A percentile compares a stretch with the other conserved stretches of the same genome.
phyloP scores from a whole-genome alignment of 2,329 filamentous ascomycete species.

The Graphiopsis chlorocephala region DNA sequence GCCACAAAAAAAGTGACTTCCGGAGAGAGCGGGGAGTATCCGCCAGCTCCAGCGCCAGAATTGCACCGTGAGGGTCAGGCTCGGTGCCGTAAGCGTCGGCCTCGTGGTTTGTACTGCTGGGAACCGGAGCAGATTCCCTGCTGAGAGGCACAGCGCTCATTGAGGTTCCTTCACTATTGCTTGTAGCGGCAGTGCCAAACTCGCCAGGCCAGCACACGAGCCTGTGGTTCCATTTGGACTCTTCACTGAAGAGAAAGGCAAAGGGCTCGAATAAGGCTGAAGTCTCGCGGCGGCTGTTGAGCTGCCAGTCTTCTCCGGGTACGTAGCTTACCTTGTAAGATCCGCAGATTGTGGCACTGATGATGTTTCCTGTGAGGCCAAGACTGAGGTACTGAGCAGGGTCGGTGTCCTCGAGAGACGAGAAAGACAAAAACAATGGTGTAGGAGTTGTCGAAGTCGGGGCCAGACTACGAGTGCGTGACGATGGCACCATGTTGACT shows the following conservation, averaged over 20 bases:
- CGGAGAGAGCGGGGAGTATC: too few relatives aligned
- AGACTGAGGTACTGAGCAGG: constrained; percentile 57
- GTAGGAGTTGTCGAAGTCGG: constrained; percentile 27
- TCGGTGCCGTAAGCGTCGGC: too few relatives aligned
- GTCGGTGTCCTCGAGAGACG: constrained; percentile 48
- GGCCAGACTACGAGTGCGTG: neutral
- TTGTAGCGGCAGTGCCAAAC: constrained; percentile 36
- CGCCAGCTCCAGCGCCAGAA: too few relatives aligned
- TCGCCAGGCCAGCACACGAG: constrained; percentile 95
- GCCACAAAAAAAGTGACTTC: too few relatives aligned
- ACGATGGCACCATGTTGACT: constrained; percentile 37
- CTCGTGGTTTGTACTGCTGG: constrained; percentile 57
- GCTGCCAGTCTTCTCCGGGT: constrained; percentile 58
- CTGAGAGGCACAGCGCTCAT: constrained; percentile 58
- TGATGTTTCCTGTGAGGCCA: constrained; percentile 60
- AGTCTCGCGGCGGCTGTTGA: constrained; percentile 76
- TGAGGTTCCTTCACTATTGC: constrained; percentile 29
- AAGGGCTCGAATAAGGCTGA: constrained; percentile 93
- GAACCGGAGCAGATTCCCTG: constrained; percentile 75
- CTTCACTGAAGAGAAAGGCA: constrained; percentile 77
- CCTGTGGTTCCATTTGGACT: constrained; percentile 84
- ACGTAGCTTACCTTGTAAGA: constrained; percentile 58
- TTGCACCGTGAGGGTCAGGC: too few relatives aligned
- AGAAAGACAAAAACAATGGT: constrained; percentile 33
- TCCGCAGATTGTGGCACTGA: constrained; percentile 62